These are phyloP conservation scores for Talaromyces amestolkiae DNA, from an alignment of 2,329 filamentous ascomycete genomes.

Conservation along the genomic window DNA sequence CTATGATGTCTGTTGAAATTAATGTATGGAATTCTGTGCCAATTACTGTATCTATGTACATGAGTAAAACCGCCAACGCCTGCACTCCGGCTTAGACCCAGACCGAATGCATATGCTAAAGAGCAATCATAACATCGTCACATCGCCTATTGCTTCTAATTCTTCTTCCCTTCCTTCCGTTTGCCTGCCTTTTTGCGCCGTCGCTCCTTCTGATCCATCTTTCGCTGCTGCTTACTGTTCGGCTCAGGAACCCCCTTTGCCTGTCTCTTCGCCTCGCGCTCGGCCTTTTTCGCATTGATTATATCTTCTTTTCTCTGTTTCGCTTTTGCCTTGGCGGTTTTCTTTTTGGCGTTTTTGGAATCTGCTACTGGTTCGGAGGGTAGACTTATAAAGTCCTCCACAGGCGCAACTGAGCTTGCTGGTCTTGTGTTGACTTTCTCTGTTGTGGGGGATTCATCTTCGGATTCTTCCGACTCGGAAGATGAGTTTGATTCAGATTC, in stretches of 20 bases:
- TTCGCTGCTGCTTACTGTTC: neutral
- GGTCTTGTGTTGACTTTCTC: constrained; percentile 5
- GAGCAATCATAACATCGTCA: neutral
- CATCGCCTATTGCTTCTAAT: constrained; percentile 1
- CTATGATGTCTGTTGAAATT: too few species aligned
- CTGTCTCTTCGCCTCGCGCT: constrained; percentile 9
- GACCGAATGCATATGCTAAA: constrained; percentile 4
- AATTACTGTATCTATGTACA: neutral
- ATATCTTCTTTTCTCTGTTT: constrained; percentile 16
- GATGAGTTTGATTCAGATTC: constrained; percentile 20
- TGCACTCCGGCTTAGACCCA: neutral
- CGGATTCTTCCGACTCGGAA: constrained; percentile 23
- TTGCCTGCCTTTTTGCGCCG: constrained; percentile 7
- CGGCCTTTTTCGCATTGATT: constrained; percentile 9
- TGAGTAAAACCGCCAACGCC: neutral
- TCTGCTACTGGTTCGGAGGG: constrained; percentile 7
- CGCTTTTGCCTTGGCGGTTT: constrained; percentile 19
- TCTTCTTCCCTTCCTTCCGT: constrained; percentile 17
- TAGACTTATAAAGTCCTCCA: constrained; percentile 17
- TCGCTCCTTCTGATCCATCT: neutral
- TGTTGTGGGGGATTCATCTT: constrained; percentile 3
- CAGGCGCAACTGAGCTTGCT: constrained; percentile 1
- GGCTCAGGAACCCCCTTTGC: constrained; percentile 2
- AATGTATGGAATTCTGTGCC: neutral
- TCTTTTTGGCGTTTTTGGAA: constrained; percentile 15